These are phyloP conservation scores for Eruca vesicaria DNA, from an alignment of 441 rosid genomes.

Conservation along the genomic window DNA sequence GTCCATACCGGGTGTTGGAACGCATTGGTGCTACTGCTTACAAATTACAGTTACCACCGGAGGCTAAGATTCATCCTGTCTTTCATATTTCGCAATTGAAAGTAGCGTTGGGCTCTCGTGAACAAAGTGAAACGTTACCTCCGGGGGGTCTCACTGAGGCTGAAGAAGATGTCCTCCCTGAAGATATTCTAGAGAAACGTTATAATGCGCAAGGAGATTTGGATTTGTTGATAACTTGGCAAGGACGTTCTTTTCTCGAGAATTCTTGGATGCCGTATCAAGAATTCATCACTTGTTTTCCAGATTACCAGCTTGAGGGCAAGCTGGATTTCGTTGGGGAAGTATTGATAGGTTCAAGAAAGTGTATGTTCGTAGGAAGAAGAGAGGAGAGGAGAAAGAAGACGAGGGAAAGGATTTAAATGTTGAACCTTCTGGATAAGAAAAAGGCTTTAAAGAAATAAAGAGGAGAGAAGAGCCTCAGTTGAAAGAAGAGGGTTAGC, in stretches of 20 bases:
- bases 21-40: too few relatives aligned
- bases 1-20: neutral
- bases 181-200: neutral
- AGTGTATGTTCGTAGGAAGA: too few relatives aligned
- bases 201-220: neutral
- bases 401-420: too few relatives aligned
- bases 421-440: too few relatives aligned
- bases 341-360: neutral
- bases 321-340: neutral
- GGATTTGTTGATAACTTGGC: neutral
- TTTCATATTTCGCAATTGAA: too few relatives aligned
- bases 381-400: too few relatives aligned
- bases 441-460: too few relatives aligned
- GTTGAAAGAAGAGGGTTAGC: too few relatives aligned
- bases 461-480: too few relatives aligned
- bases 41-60: too few relatives aligned
- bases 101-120: too few relatives aligned
- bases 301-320: neutral
- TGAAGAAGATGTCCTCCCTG: neutral
- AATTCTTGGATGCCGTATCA: neutral
- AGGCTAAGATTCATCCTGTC: too few relatives aligned
- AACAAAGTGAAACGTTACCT: neutral
- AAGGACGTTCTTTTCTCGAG: fast-evolving
- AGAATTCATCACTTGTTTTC: neutral
- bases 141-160: neutral